Percentiles rank a stretch among this genome's conserved stretches.
Evolutionary conservation across 2,329 filamentous ascomycete species (phyloP).

Genomic region (Arachnomyces sp.): DNA sequence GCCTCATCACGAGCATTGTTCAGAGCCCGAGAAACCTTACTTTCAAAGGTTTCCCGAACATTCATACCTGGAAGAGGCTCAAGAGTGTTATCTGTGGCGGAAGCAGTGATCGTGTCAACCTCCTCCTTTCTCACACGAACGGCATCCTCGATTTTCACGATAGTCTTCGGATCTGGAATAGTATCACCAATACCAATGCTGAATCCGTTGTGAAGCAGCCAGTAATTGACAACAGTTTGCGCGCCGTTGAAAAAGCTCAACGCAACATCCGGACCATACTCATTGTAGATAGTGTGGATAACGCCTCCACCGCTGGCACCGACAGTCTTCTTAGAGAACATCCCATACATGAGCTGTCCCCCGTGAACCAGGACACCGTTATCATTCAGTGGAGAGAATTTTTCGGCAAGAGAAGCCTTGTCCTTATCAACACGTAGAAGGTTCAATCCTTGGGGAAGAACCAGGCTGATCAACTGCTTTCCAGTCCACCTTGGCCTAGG

Average conservation of each 20-base stretch:
- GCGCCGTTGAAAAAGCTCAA: conserved; percentile 95
- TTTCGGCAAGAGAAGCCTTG: conserved; percentile 44
- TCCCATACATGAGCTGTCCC: conserved; percentile 82
- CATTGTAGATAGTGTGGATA: conserved; percentile 93
- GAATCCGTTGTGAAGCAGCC: conserved; percentile 92
- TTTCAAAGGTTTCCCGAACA: conserved; percentile 95
- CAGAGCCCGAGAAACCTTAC: conserved; percentile 85
- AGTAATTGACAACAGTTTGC: conserved; percentile 92
- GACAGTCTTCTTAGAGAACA: conserved; percentile 88
- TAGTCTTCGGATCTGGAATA: conserved; percentile 80
- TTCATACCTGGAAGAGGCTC: conserved; percentile 98
- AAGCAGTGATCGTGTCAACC: conserved; percentile 65
- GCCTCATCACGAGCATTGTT: conserved; percentile 96
- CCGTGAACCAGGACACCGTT: conserved; percentile 75
- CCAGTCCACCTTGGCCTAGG: conserved; percentile 92
- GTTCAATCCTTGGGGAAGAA: conserved; percentile 81
- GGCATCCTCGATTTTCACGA: conserved; percentile 72
- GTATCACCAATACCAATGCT: conserved; percentile 98
- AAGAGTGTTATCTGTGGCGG: conserved; percentile 77
- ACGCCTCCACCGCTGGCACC: conserved; percentile 86
- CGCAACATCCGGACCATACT: conserved; percentile 75
- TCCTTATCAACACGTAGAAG: conserved; percentile 60
- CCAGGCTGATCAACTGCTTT: conserved; percentile 93
- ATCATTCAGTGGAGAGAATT: conserved; percentile 60
- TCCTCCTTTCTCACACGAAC: conserved; percentile 75